Conservation (phyloP, 441 rosid genomes). For the Euphorbia schlechtendalii region DNA sequence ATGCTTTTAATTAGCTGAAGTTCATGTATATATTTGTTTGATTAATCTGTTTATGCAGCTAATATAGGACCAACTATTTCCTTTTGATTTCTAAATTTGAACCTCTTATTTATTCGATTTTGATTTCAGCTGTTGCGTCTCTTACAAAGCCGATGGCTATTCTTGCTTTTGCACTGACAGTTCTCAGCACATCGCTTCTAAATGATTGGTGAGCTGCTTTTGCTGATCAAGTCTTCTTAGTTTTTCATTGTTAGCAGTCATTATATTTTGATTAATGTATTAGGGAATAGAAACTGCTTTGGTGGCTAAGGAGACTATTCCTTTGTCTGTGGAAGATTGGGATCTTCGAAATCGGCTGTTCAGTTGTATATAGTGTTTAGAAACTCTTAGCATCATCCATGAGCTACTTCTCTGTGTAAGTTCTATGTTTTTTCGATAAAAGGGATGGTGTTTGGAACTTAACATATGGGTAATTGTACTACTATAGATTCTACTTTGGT, state of each 20-base stretch:
- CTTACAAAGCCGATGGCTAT: constrained; percentile 75
- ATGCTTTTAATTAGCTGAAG: too few relatives aligned
- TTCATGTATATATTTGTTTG: too few relatives aligned
- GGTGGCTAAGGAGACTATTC: background rate
- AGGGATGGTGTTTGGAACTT: too few relatives aligned
- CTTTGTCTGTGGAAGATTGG: background rate
- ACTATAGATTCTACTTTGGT: too few relatives aligned
- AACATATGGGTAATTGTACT: too few relatives aligned
- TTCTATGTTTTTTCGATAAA: too few relatives aligned
- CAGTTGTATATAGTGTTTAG: too few relatives aligned
- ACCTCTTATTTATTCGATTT: background rate
- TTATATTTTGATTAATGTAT: background rate
- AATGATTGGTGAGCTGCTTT: constrained; percentile 64
- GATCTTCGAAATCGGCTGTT: too few relatives aligned
- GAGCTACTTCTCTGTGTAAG: too few relatives aligned
- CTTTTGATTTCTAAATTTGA: constrained; percentile 35
- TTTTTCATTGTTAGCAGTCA: background rate
- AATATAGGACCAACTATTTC: constrained; percentile 93
- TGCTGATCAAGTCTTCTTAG: background rate
- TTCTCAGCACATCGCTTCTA: constrained; percentile 62
- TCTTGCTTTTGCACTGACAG: constrained; percentile 57
- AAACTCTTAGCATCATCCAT: too few relatives aligned
- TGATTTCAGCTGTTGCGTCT: constrained; percentile 62
- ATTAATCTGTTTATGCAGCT: too few relatives aligned
- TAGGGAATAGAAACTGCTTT: background rate